Evolutionary conservation across 306 rosid genomes (phyloP).

Genomic region (Lithocarpus polystachyus): DNA sequence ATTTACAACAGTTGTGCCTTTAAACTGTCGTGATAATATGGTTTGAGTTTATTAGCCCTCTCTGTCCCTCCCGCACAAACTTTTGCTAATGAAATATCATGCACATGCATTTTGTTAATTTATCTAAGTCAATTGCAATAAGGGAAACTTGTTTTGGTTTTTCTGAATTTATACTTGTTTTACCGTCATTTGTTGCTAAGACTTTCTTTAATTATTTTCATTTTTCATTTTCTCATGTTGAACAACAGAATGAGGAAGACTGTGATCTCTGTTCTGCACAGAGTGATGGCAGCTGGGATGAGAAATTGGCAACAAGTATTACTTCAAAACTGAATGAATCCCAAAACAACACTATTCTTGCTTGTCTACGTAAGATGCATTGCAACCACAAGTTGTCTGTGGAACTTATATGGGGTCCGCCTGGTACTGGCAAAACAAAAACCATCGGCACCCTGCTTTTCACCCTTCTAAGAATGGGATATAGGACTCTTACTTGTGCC

Average conservation of each 20-base stretch:
- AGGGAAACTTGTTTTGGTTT: background rate
- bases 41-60: too few relatives aligned
- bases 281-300: background rate
- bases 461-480: slow-evolving; percentile 34
- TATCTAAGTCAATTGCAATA: too few relatives aligned
- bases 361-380: slow-evolving; percentile 42
- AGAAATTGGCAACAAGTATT: background rate
- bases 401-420: slow-evolving; percentile 84
- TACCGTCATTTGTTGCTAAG: background rate
- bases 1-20: too few relatives aligned
- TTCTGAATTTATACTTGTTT: background rate
- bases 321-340: slow-evolving; percentile 47
- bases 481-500: slow-evolving; percentile 64
- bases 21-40: too few relatives aligned
- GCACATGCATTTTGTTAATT: too few relatives aligned
- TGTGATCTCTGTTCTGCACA: slow-evolving; percentile 20
- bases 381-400: slow-evolving; percentile 33
- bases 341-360: slow-evolving; percentile 43
- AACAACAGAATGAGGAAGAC: slow-evolving; percentile 32
- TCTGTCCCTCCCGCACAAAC: too few relatives aligned
- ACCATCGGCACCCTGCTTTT: slow-evolving; percentile 46
- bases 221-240: background rate
- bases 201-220: slow-evolving; percentile 5
- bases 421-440: slow-evolving; percentile 81
- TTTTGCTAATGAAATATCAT: too few relatives aligned